Base-by-base conservation (phyloP, 495 filamentous ascomycete species). In the Glonium stellatum region DNA sequence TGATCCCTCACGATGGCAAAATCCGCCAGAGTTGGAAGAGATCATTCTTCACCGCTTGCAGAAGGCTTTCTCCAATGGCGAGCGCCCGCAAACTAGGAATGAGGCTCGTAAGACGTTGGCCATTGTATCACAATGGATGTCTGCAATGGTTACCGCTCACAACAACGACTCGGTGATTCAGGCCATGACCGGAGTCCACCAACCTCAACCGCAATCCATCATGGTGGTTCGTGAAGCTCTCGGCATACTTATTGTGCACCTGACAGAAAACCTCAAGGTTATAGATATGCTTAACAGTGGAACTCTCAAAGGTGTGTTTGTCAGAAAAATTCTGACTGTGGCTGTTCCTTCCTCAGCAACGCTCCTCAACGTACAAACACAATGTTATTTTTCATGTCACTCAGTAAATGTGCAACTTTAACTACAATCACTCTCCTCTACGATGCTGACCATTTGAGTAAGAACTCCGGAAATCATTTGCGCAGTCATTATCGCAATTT, bases 211-310 rank as follows among this genome's bases (percentile, higher is more conserved):
- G 4, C 71, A 72, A 31, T 73, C 78, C 21, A 77, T 83, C 37
- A 75, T 82, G 67, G 79, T 75, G 50, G 72, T 81, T 1, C 71
- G 81, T 22, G 79, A 80, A 31, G 82, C 82, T 5, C 77, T 88
- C 25, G 78, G 80, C 5, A 71, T 77, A 55, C 68, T 84, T 1
- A 60, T 82, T 0, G 58, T 79, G 5, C 70, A 72, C 1, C 70
- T 81, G 1, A 73, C 73, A 31, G 81, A 82, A 51, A 86, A 81
- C 51, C 71, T 65, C 19, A 67, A 69, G 21, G 77, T 82, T 1
- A 58, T 80, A 5, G 63, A 64, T 27, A 69, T 78, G 11, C 59
- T 88, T 35, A 67, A 68, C 41, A 74, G 73, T 37, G 73, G 70
- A 0, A 55, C 62, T 19, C 72, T 74, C 8, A 82, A 77, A 73